Evolutionary conservation across 352 stramenopile genomes (phyloP).

Genomic region (Phytophthora pseudosyringae): DNA sequence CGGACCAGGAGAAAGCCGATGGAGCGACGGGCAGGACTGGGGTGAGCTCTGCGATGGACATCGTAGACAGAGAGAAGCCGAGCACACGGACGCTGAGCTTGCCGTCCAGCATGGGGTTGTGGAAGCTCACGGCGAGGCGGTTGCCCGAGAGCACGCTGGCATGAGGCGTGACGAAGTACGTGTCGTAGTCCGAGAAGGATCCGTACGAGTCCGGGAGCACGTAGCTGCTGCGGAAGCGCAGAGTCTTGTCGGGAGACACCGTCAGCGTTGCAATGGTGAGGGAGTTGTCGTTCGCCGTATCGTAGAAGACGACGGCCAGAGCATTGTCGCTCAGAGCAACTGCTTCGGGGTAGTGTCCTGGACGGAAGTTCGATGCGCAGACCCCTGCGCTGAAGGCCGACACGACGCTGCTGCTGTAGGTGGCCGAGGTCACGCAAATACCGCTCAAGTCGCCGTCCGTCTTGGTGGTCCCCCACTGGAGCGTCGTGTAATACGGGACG

Average conservation of each 20-base stretch:
- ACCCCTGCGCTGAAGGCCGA: conserved; percentile 40
- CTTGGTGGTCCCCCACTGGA: conserved; percentile 9
- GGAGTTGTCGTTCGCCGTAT: conserved; percentile 61
- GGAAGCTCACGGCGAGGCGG: conserved; percentile 67
- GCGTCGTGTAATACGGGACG: conserved; percentile 54
- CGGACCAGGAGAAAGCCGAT: conserved; percentile 41
- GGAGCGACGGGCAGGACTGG: conserved; percentile 50
- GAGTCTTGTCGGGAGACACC: conserved; percentile 28
- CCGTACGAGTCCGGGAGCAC: conserved; percentile 52
- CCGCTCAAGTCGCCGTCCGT: conserved; percentile 34
- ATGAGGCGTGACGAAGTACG: conserved; percentile 42
- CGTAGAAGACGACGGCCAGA: conserved; percentile 60
- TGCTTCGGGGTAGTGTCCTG: conserved; percentile 44
- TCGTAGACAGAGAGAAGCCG: conserved; percentile 46
- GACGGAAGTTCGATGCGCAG: conserved; percentile 55
- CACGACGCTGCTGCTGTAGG: conserved; percentile 24
- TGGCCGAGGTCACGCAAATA: conserved; percentile 53
- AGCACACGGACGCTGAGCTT: conserved; percentile 56
- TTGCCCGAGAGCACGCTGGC: conserved; percentile 44
- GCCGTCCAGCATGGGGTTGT: conserved; percentile 58
- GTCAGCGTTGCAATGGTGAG: conserved; percentile 53
- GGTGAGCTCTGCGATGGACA: conserved; percentile 56
- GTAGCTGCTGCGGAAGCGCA: conserved; percentile 54
- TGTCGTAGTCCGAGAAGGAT: conserved; percentile 46
- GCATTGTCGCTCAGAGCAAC: conserved; percentile 52